A percentile compares a stretch with the other conserved stretches of the same genome.
These are phyloP conservation scores for Purpureocillium takamizusanense DNA, from an alignment of 2,329 filamentous ascomycete genomes.

Conservation along the genomic window DNA sequence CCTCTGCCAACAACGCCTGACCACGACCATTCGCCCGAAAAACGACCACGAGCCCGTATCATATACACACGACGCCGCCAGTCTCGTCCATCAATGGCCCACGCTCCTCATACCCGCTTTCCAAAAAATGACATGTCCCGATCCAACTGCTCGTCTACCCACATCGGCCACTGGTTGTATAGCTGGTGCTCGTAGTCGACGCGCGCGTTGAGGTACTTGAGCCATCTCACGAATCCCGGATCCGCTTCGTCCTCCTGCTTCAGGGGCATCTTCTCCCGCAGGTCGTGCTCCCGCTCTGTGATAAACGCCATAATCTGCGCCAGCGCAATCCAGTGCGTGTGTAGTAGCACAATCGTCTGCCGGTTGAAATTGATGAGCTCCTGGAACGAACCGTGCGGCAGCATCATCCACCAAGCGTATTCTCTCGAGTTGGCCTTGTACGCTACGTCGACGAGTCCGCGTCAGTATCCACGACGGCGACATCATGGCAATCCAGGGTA, in stretches of 20 bases:
- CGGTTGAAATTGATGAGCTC: constrained; percentile 36
- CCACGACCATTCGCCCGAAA: too few relatives aligned
- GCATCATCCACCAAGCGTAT: constrained; percentile 50
- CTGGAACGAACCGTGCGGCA: constrained; percentile 43
- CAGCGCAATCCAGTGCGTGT: constrained; percentile 45
- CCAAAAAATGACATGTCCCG: constrained; percentile 37
- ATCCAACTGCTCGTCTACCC: constrained; percentile 43
- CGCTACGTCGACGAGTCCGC: constrained; percentile 21
- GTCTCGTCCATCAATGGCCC: too few relatives aligned
- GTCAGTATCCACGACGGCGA: not conserved
- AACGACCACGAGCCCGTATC: too few relatives aligned
- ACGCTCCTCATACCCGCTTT: constrained; percentile 8
- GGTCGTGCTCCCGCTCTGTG: constrained; percentile 29
- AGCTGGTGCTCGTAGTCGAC: constrained; percentile 32
- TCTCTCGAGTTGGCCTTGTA: constrained; percentile 40
- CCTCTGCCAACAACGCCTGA: too few relatives aligned
- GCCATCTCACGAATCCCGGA: constrained; percentile 38
- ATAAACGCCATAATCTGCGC: constrained; percentile 45
- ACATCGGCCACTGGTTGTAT: constrained; percentile 45
- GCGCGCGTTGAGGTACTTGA: constrained; percentile 38
- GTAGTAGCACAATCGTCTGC: constrained; percentile 37
- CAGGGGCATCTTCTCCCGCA: constrained; percentile 18
- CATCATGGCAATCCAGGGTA: not conserved
- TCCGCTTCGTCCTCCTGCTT: constrained; percentile 20
- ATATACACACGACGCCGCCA: too few relatives aligned